A percentile compares a stretch with the other conserved stretches of the same genome.
Conservation (phyloP, 495 filamentous ascomycete species). For the Aspergillus wentii region DNA sequence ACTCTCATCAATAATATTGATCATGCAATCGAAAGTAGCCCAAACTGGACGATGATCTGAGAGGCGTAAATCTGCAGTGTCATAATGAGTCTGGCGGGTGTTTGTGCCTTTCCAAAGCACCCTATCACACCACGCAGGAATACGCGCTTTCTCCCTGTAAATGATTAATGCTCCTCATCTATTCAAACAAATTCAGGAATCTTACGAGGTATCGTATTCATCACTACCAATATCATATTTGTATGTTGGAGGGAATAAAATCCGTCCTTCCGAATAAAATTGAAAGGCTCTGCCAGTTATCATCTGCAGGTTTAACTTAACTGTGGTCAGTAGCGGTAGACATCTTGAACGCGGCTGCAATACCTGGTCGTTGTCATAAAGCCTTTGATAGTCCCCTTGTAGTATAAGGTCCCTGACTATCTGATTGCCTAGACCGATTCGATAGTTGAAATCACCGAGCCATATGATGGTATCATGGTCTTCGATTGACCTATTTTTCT, state of each 20-base stretch:
- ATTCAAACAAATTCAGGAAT: constrained; percentile 1
- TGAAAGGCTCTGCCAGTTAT: constrained; percentile 82
- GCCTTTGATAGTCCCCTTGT: constrained; percentile 62
- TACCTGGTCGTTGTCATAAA: constrained; percentile 94
- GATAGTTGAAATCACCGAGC: constrained; percentile 98
- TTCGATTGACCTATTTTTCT: constrained; percentile 81
- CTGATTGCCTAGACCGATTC: constrained; percentile 81
- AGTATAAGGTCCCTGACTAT: constrained; percentile 69
- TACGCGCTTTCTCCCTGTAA: constrained; percentile 79
- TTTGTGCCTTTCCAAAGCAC: constrained; percentile 80
- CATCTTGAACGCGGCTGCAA: not conserved
- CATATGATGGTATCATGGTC: constrained; percentile 95
- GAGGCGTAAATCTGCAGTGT: constrained; percentile 70
- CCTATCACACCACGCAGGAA: constrained; percentile 96
- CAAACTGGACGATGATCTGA: constrained; percentile 95
- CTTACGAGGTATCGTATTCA: constrained; percentile 86
- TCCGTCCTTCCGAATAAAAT: constrained; percentile 81
- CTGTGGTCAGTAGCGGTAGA: constrained; percentile 4
- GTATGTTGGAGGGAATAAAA: constrained; percentile 88
- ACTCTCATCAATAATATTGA: constrained; percentile 71
- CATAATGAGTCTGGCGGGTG: constrained; percentile 76
- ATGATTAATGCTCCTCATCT: constrained; percentile 1
- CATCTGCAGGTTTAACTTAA: constrained; percentile 93
- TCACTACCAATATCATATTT: constrained; percentile 88
- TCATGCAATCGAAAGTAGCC: constrained; percentile 76